Evolutionary conservation across 768 basidiomycete genomes (phyloP).

Genomic region (Albatrellus ellisii): DNA sequence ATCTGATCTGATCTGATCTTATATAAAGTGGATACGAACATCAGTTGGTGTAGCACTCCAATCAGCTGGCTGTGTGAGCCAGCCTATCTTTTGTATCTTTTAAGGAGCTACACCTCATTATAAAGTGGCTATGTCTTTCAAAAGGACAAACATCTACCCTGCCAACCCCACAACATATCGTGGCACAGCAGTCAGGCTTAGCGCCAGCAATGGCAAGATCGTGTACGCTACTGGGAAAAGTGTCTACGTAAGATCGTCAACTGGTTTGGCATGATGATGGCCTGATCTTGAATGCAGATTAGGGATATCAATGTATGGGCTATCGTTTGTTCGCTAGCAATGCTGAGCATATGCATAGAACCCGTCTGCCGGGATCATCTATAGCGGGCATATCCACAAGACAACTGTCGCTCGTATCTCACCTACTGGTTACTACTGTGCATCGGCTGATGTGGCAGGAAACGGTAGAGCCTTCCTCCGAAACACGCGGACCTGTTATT

Average conservation of each 20-base stretch:
- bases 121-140: constrained; percentile 32
- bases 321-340: neutral
- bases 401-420: constrained; percentile 86
- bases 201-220: constrained; percentile 64
- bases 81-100: constrained; percentile 6
- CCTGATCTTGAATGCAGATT: constrained; percentile 4
- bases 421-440: constrained; percentile 91
- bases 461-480: constrained; percentile 41
- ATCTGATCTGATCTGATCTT: neutral
- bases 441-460: constrained; percentile 75
- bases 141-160: constrained; percentile 40
- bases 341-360: constrained; percentile 43
- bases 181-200: constrained; percentile 61
- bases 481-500: neutral
- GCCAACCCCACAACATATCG: constrained; percentile 57
- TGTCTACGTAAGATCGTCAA: constrained; percentile 51
- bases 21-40: neutral
- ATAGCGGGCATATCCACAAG: constrained; percentile 72
- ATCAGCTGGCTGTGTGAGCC: neutral
- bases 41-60: neutral
- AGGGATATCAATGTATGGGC: constrained; percentile 11
- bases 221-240: constrained; percentile 77
- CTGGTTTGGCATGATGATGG: neutral
- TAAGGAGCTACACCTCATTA: neutral
- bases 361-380: constrained; percentile 45